A percentile compares a stretch with the other conserved stretches of the same genome.
These are phyloP conservation scores for Penicillium cataractarum DNA, from an alignment of 495 filamentous ascomycete genomes.

Conservation along the genomic window DNA sequence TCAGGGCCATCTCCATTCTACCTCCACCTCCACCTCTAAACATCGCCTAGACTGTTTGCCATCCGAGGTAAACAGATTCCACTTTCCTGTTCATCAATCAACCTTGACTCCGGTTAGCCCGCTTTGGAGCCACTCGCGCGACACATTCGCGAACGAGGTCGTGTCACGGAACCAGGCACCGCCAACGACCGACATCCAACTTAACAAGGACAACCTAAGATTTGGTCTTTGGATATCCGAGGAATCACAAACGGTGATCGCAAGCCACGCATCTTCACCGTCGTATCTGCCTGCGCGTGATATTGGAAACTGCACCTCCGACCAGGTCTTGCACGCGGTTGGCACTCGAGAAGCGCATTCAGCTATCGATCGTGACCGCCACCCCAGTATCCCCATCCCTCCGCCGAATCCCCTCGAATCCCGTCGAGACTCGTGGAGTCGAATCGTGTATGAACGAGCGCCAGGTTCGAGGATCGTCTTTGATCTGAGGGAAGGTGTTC, in stretches of 20 bases:
- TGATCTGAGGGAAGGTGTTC: slow-evolving; percentile 11
- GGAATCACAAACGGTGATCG: not conserved
- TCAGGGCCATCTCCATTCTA: slow-evolving; percentile 12
- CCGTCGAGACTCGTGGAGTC: not conserved
- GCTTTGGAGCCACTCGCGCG: slow-evolving; percentile 20
- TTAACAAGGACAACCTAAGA: slow-evolving; percentile 14
- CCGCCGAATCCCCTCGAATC: not conserved
- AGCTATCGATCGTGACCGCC: not conserved
- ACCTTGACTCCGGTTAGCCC: slow-evolving; percentile 10
- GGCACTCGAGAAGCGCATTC: not conserved
- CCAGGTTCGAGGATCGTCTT: not conserved
- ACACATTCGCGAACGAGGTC: slow-evolving; percentile 28
- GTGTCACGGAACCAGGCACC: slow-evolving; percentile 27
- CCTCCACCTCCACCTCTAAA: not conserved
- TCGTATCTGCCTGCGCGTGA: not conserved
- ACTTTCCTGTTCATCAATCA: not conserved
- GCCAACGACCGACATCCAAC: slow-evolving; percentile 9
- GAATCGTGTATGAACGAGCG: slow-evolving; percentile 6
- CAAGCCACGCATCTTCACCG: not conserved
- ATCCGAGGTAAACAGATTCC: slow-evolving; percentile 5
- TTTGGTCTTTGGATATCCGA: slow-evolving; percentile 9
- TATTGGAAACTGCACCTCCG: slow-evolving; percentile 10
- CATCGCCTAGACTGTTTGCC: slow-evolving; percentile 6
- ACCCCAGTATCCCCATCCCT: not conserved
- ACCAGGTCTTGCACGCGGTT: slow-evolving; percentile 8